Evolutionary conservation across 495 filamentous ascomycete genomes (phyloP).

Genomic region (Penicillium simplicissimum): DNA sequence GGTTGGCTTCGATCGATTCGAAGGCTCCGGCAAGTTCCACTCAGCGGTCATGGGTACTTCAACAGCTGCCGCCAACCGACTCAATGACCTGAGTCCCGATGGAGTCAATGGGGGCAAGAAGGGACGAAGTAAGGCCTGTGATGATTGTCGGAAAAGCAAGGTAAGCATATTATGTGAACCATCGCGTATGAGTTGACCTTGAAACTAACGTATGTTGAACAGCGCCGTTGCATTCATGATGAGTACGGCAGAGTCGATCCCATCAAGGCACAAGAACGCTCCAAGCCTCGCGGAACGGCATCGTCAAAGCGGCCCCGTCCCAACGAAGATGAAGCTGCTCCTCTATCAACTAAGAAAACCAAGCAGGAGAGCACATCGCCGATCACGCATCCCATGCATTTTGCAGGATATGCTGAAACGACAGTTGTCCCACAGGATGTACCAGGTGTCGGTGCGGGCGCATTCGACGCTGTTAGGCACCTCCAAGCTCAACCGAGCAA

Average conservation of each 20-base stretch:
- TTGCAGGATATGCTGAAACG: constrained; percentile 20
- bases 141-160: constrained; percentile 69
- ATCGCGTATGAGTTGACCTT: not conserved
- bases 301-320: constrained; percentile 49
- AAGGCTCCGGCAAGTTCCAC: constrained; percentile 30
- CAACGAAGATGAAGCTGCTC: constrained; percentile 36
- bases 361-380: constrained; percentile 47
- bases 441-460: constrained; percentile 8
- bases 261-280: constrained; percentile 58
- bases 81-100: constrained; percentile 41
- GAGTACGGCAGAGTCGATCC: constrained; percentile 65
- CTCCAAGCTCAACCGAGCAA: constrained; percentile 12
- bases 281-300: constrained; percentile 56
- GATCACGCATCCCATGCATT: constrained; percentile 19
- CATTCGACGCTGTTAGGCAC: constrained; percentile 3
- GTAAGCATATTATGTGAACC: constrained; percentile 34
- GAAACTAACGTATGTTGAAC: constrained; percentile 2
- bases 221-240: constrained; percentile 71
- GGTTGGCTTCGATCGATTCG: constrained; percentile 31
- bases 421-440: constrained; percentile 18
- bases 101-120: constrained; percentile 45
- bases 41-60: constrained; percentile 33
- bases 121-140: constrained; percentile 62
- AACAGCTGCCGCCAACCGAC: constrained; percentile 29
- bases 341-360: constrained; percentile 34